Conservation (phyloP, 108 stramenopile species). For the Skeletonema grethae region DNA sequence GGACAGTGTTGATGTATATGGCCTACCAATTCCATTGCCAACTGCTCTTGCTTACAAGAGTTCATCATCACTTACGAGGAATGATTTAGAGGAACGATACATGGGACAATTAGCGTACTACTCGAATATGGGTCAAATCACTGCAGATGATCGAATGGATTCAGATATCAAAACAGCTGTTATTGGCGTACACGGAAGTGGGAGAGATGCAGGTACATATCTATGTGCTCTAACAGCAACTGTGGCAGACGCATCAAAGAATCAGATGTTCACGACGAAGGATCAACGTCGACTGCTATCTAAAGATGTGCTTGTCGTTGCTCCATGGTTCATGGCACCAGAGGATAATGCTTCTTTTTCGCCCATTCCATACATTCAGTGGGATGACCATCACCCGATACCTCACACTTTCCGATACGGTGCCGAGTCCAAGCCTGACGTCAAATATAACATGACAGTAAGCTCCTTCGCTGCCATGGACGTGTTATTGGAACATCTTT, state of each 20-base stretch:
- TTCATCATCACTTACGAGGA: not conserved
- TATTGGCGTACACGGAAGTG: conserved; percentile 75
- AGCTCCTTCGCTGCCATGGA: conserved; percentile 83
- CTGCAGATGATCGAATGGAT: not conserved
- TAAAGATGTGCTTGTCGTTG: conserved; percentile 49
- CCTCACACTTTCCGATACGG: conserved; percentile 83
- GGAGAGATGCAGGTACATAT: conserved; percentile 69
- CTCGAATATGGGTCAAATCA: conserved; percentile 40
- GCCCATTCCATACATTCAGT: conserved; percentile 46
- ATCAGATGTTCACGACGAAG: not conserved
- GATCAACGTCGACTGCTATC: not conserved
- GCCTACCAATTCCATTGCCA: conserved; percentile 8
- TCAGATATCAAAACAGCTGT: conserved; percentile 34
- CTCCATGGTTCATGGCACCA: conserved; percentile 73
- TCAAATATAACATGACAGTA: conserved; percentile 14
- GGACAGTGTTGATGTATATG: conserved; percentile 10
- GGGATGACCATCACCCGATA: conserved; percentile 60
- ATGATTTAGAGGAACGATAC: not conserved
- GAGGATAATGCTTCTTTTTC: conserved; percentile 31
- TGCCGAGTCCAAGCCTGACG: conserved; percentile 56
- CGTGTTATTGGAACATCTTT: conserved; percentile 55
- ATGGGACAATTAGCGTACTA: conserved; percentile 56
- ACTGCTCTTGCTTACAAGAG: not conserved
- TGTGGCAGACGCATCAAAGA: conserved; percentile 19
- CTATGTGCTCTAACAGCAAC: conserved; percentile 64